These are phyloP conservation scores for Blastocystis sp. DNA, from an alignment of 352 stramenopile genomes.

Conservation along the genomic window DNA sequence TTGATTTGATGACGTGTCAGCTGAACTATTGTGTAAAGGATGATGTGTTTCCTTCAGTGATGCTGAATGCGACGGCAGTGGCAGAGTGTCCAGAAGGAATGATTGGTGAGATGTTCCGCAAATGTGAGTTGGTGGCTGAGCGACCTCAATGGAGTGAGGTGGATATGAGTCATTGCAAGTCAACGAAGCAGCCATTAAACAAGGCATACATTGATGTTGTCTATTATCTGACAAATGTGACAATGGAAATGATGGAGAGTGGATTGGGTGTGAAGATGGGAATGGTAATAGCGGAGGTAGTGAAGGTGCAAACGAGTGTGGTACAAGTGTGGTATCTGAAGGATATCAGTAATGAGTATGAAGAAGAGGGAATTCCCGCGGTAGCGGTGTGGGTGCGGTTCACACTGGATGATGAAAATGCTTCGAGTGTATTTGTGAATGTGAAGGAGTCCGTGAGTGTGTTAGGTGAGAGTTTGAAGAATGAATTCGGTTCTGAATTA, in stretches of 20 bases:
- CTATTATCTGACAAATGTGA: not conserved
- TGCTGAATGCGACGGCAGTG: not conserved
- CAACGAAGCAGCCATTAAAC: not conserved
- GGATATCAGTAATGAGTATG: not conserved
- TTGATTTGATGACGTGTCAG: constrained; percentile 37
- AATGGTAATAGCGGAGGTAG: not conserved
- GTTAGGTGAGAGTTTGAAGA: not conserved
- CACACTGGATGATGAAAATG: not conserved
- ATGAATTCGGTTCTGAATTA: not conserved
- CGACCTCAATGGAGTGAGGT: not conserved
- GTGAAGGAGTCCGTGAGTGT: not conserved
- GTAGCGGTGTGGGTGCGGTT: not conserved
- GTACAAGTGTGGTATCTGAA: not conserved
- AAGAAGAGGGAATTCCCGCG: not conserved
- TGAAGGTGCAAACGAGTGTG: not conserved
- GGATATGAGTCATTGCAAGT: not conserved
- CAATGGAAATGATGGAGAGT: not conserved
- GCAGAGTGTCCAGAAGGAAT: not conserved
- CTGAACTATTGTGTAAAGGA: constrained; percentile 48
- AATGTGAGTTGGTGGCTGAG: not conserved
- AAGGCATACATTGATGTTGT: constrained; percentile 15
- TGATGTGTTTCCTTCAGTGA: not conserved
- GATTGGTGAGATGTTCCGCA: constrained; percentile 42
- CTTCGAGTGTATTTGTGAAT: not conserved
- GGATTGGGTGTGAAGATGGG: not conserved